Conservation (phyloP, 805 yeast species). For the Starmera caribaea region DNA sequence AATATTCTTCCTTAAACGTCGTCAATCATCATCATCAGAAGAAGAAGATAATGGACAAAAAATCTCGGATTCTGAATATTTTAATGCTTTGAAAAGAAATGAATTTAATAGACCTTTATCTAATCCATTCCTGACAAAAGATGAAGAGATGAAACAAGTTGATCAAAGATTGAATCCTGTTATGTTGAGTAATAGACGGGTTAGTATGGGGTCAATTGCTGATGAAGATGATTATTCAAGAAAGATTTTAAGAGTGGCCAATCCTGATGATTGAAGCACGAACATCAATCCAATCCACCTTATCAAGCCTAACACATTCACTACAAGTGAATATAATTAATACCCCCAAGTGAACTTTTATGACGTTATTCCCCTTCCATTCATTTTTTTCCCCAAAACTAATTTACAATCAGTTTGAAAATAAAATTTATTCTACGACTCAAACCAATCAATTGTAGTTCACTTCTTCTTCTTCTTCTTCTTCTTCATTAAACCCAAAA, state of each 20-base stretch:
- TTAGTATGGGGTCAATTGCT: slow-evolving; percentile 79
- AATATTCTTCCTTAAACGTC: slow-evolving; percentile 28
- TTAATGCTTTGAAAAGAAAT: slow-evolving; percentile 46
- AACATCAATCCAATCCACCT: not conserved
- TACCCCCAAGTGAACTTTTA: too few relatives aligned
- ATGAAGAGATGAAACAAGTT: slow-evolving; percentile 33
- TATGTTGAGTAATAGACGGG: slow-evolving; percentile 74
- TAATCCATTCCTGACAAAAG: slow-evolving; percentile 57
- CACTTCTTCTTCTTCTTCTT: too few relatives aligned
- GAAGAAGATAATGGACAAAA: slow-evolving; percentile 31
- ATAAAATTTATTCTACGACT: too few relatives aligned
- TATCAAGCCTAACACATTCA: too few relatives aligned
- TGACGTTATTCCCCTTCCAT: too few relatives aligned
- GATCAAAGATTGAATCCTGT: slow-evolving; percentile 68
- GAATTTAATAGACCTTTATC: slow-evolving; percentile 25
- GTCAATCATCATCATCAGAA: slow-evolving; percentile 18
- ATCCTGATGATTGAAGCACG: slow-evolving; percentile 54
- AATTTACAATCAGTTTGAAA: too few relatives aligned
- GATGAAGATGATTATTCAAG: slow-evolving; percentile 78
- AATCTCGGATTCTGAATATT: slow-evolving; percentile 47
- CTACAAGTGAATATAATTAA: too few relatives aligned
- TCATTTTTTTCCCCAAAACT: too few relatives aligned
- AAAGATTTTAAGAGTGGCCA: slow-evolving; percentile 78
- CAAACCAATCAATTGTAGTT: too few relatives aligned
- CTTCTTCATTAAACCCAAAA: too few relatives aligned